These are phyloP conservation scores for Tolypocladium pustulatum DNA, from an alignment of 2,329 filamentous ascomycete genomes.

Conservation along the genomic window DNA sequence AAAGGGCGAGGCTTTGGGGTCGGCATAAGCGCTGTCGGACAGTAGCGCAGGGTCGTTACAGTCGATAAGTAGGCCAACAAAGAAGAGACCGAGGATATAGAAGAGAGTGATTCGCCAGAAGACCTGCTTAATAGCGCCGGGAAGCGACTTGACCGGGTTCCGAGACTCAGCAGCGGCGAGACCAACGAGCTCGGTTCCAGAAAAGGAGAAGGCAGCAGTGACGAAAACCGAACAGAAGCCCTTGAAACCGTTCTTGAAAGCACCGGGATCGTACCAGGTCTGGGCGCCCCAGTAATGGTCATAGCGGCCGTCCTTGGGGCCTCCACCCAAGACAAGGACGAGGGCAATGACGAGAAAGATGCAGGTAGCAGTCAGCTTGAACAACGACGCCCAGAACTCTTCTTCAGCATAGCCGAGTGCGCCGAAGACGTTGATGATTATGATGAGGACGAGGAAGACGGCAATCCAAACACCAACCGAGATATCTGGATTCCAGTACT, in stretches of 20 bases:
- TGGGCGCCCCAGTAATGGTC: neutral
- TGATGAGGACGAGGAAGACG: neutral
- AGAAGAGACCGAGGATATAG: neutral
- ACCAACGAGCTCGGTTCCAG: neutral
- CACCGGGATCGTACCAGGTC: neutral
- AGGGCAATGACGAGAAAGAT: neutral
- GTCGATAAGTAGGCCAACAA: neutral
- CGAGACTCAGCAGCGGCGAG: neutral
- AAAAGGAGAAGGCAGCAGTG: neutral
- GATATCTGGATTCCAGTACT: neutral
- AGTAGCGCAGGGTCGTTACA: neutral
- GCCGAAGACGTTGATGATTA: neutral
- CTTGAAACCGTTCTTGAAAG: neutral
- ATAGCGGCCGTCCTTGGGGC: neutral
- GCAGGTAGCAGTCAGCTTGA: neutral
- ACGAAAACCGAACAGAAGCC: neutral
- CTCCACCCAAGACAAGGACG: neutral
- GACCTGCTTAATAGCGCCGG: neutral
- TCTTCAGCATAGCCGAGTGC: neutral
- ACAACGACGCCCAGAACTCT: neutral
- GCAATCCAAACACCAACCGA: neutral
- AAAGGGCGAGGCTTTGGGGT: neutral
- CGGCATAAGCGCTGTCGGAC: neutral
- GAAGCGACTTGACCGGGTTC: neutral
- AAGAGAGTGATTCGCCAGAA: neutral